phyloP scores from a whole-genome alignment of 345 rosid species.

The Raphanus sativus region DNA sequence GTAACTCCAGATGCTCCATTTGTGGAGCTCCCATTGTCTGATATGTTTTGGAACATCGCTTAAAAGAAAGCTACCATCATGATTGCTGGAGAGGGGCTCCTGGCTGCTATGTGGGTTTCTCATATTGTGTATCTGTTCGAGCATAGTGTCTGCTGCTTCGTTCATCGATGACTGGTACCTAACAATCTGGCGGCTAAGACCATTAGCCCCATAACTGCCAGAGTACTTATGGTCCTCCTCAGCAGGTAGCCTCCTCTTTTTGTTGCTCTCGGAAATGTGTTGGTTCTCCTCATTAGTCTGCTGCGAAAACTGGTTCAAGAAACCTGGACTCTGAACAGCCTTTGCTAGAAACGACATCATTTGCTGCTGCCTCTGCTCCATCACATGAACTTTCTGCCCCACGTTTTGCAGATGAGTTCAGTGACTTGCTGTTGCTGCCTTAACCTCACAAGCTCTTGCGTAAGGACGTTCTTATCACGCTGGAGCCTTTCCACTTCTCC shows the following conservation, averaged over 20 bases:
- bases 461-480: constrained; percentile 88
- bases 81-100: constrained; percentile 42
- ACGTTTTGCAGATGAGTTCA: constrained; percentile 72
- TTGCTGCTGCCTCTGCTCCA: constrained; percentile 95
- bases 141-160: constrained; percentile 70
- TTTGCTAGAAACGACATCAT: constrained; percentile 91
- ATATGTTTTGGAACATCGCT: constrained; percentile 39
- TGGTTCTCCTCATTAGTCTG: constrained; percentile 47
- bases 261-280: constrained; percentile 60
- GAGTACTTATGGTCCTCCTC: constrained; percentile 57
- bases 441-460: constrained; percentile 86
- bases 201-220: constrained; percentile 36
- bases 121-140: constrained; percentile 64
- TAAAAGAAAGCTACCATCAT: constrained; percentile 41
- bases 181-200: constrained; percentile 69
- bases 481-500: constrained; percentile 85
- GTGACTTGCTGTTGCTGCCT: constrained; percentile 89
- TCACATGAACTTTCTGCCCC: constrained; percentile 76
- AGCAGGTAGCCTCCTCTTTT: constrained; percentile 71
- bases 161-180: constrained; percentile 69
- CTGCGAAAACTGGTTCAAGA: constrained; percentile 74
- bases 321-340: constrained; percentile 82
- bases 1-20: constrained; percentile 48
- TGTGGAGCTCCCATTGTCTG: constrained; percentile 45
- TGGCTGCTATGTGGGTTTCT: constrained; percentile 42